These are phyloP conservation scores for Globisporangium abappressorium DNA, from an alignment of 352 stramenopile species.

Conservation along the genomic window DNA sequence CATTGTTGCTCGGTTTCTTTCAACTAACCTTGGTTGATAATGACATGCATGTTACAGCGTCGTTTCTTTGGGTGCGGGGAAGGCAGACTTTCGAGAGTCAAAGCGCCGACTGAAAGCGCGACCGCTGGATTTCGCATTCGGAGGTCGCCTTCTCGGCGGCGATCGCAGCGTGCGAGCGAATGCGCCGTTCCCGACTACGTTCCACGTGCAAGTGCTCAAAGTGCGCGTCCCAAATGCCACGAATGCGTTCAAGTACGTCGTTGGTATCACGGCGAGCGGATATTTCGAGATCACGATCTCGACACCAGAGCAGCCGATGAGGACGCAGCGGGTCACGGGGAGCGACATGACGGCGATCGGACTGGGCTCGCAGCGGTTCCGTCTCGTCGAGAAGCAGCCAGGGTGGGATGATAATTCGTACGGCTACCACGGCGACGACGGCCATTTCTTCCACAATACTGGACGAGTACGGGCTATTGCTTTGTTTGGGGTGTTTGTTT, in stretches of 20 bases:
- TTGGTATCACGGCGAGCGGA: slow-evolving; percentile 53
- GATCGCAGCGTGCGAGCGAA: slow-evolving; percentile 72
- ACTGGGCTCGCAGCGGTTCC: slow-evolving; percentile 47
- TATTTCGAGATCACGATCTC: slow-evolving; percentile 79
- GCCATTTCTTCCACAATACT: slow-evolving; percentile 54
- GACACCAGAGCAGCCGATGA: slow-evolving; percentile 16
- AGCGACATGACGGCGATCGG: slow-evolving; percentile 66
- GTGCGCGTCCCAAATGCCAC: slow-evolving; percentile 15
- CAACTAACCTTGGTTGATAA: too few relatives aligned
- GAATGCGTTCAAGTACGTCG: slow-evolving; percentile 26
- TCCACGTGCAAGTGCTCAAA: slow-evolving; percentile 60
- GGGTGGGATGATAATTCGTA: slow-evolving; percentile 64
- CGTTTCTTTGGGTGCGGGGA: slow-evolving; percentile 24
- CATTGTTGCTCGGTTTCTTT: too few relatives aligned
- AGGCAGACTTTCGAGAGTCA: background rate
- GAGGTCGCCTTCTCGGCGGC: slow-evolving; percentile 44
- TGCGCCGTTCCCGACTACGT: slow-evolving; percentile 51
- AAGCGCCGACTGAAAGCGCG: slow-evolving; percentile 6
- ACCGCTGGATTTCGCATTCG: slow-evolving; percentile 47
- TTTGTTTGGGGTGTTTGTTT: slow-evolving; percentile 25
- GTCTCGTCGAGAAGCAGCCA: slow-evolving; percentile 60
- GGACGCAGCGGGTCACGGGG: slow-evolving; percentile 13
- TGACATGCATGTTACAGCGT: slow-evolving; percentile 20
- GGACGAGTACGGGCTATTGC: slow-evolving; percentile 29
- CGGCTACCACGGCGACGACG: slow-evolving; percentile 81